phyloP scores from a whole-genome alignment of 106 monocot species.

The Allium cepa region DNA sequence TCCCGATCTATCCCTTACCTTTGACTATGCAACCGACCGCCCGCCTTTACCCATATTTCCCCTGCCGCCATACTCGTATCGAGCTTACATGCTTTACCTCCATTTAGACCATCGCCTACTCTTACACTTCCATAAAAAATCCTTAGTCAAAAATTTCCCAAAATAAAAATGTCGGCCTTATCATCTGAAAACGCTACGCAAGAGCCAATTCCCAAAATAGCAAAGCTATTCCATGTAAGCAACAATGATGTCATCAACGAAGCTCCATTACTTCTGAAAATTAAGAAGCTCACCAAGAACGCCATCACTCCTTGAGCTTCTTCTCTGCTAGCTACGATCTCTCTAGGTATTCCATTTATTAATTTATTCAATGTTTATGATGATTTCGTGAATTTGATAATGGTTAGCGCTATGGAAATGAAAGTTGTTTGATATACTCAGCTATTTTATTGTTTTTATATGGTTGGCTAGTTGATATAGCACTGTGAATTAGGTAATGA shows the following conservation, averaged over 20 bases:
- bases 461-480: too few relatives aligned
- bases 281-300: slow-evolving; percentile 57
- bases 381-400: background rate
- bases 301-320: slow-evolving; percentile 58
- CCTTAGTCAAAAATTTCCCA: background rate
- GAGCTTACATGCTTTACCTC: background rate
- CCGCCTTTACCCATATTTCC: too few relatives aligned
- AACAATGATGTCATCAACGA: background rate
- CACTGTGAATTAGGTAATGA: too few relatives aligned
- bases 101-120: background rate
- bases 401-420: slow-evolving; percentile 29
- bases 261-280: slow-evolving; percentile 28
- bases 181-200: background rate
- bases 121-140: background rate
- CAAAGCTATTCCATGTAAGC: slow-evolving; percentile 13
- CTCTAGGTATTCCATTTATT: slow-evolving; percentile 23
- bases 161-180: background rate
- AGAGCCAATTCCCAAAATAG: slow-evolving; percentile 31
- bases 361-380: too few relatives aligned
- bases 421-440: slow-evolving; percentile 9
- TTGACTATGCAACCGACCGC: too few relatives aligned
- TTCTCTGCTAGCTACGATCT: slow-evolving; percentile 69
- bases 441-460: too few relatives aligned
- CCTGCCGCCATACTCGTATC: too few relatives aligned
- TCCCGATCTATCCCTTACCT: too few relatives aligned